Evolutionary conservation across 2,329 filamentous ascomycete species (phyloP).

Genomic region (Gliomastix tumulicola): DNA sequence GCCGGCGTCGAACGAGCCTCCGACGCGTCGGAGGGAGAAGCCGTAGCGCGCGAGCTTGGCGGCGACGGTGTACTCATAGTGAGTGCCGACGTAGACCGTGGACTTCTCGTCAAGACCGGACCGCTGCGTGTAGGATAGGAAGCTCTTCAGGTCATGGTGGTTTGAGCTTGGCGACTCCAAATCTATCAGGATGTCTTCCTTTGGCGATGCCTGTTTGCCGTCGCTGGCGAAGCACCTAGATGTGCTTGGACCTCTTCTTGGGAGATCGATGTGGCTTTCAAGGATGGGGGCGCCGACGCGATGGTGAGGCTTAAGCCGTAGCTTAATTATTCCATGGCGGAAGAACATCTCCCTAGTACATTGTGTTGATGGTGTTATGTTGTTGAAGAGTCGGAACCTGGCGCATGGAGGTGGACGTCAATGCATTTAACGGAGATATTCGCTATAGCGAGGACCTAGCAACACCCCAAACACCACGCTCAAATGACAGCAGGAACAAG

Average conservation of each 20-base stretch:
- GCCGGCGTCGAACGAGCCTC: slow-evolving; percentile 60
- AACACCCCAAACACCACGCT: too few relatives aligned
- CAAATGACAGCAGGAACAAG: too few relatives aligned
- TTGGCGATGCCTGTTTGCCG: not conserved
- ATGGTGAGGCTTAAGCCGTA: too few relatives aligned
- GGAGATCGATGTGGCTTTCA: not conserved
- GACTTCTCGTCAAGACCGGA: slow-evolving; percentile 46
- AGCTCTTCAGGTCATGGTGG: slow-evolving; percentile 59
- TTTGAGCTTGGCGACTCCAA: slow-evolving; percentile 37
- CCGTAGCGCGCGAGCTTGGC: slow-evolving; percentile 49
- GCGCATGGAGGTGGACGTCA: too few relatives aligned
- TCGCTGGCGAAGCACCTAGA: too few relatives aligned
- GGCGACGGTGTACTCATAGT: slow-evolving; percentile 67
- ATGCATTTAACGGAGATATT: too few relatives aligned
- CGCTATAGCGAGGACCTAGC: too few relatives aligned
- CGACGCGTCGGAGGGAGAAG: slow-evolving; percentile 59
- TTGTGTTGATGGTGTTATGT: too few relatives aligned
- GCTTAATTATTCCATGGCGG: too few relatives aligned
- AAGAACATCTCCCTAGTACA: too few relatives aligned
- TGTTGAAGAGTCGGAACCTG: too few relatives aligned
- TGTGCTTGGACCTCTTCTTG: too few relatives aligned
- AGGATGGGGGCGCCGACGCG: not conserved
- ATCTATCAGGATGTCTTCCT: slow-evolving; percentile 21
- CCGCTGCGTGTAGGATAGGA: slow-evolving; percentile 55
- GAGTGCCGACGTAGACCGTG: slow-evolving; percentile 63